Evolutionary conservation across 108 stramenopile genomes (phyloP).

Genomic region (Nitzschia palea): DNA sequence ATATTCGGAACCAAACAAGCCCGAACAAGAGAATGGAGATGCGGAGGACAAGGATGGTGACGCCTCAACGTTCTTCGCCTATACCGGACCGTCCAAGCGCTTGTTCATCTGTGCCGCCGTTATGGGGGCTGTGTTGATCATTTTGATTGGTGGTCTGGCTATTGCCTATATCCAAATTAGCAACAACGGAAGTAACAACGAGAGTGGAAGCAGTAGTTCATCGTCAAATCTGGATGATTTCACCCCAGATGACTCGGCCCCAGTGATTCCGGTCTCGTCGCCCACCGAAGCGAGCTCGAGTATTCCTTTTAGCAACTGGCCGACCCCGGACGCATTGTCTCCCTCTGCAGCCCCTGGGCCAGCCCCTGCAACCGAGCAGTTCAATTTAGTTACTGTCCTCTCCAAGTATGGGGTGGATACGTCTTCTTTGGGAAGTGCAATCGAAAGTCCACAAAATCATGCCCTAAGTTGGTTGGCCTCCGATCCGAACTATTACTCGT

Average conservation of each 20-base stretch:
- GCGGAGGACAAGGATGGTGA: not conserved
- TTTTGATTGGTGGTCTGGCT: not conserved
- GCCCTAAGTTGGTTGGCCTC: slow-evolving; percentile 20
- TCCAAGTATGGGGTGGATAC: not conserved
- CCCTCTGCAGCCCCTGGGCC: slow-evolving; percentile 7
- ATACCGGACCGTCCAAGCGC: slow-evolving; percentile 4
- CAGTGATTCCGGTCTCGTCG: not conserved
- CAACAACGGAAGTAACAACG: not conserved
- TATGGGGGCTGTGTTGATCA: not conserved
- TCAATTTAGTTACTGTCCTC: not conserved
- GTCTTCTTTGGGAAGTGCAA: not conserved
- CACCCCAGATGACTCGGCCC: not conserved
- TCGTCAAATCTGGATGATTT: not conserved
- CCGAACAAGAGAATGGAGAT: not conserved
- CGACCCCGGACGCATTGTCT: not conserved
- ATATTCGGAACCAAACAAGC: not conserved
- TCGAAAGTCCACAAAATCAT: slow-evolving; percentile 15
- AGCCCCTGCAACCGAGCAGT: not conserved
- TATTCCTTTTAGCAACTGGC: not conserved
- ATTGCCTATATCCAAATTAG: slow-evolving; percentile 7
- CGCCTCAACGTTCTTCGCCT: not conserved
- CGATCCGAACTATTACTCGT: slow-evolving; percentile 21
- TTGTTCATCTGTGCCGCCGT: slow-evolving; percentile 1
- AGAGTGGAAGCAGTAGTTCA: not conserved
- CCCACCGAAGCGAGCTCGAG: not conserved